Percentiles rank a stretch among this genome's conserved stretches.
Evolutionary conservation across 495 filamentous ascomycete species (phyloP).

Genomic region (Penicillium coprophilum): DNA sequence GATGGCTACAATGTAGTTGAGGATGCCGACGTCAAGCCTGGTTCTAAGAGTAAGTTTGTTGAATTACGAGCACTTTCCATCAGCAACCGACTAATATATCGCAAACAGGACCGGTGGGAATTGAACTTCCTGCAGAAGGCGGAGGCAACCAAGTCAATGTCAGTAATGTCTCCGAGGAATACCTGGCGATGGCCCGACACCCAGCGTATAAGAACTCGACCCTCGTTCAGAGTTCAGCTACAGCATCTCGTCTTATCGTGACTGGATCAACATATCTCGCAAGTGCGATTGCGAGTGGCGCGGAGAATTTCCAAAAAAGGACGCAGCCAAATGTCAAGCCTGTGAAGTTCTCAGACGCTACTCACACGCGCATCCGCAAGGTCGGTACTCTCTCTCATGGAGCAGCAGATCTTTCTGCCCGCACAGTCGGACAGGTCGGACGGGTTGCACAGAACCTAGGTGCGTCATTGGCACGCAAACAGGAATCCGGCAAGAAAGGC

Average conservation of each 20-base stretch:
- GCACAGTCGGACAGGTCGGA: conserved; percentile 80
- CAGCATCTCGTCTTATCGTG: conserved; percentile 89
- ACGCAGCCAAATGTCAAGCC: conserved; percentile 74
- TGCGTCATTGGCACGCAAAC: conserved; percentile 63
- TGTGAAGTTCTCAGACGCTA: conserved; percentile 81
- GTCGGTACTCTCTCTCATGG: conserved; percentile 75
- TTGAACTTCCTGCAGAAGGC: conserved; percentile 75
- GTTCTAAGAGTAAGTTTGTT: conserved; percentile 73
- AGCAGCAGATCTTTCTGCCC: conserved; percentile 75
- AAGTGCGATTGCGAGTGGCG: conserved; percentile 70
- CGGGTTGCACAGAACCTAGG: conserved; percentile 85
- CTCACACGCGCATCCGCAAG: conserved; percentile 80
- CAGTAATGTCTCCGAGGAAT: conserved; percentile 74
- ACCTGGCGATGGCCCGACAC: conserved; percentile 76
- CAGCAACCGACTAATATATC: conserved; percentile 16
- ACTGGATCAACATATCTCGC: conserved; percentile 77
- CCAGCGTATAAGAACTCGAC: conserved; percentile 85
- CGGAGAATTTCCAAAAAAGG: conserved; percentile 77
- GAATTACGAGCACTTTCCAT: background rate
- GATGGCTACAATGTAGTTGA: conserved; percentile 82
- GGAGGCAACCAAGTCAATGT: conserved; percentile 68
- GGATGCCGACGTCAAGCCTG: conserved; percentile 66
- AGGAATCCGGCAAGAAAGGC: conserved; percentile 44
- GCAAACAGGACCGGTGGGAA: conserved; percentile 78
- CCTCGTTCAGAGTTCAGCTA: conserved; percentile 84